Evolutionary conservation across 495 filamentous ascomycete species (phyloP).

Genomic region (Aspergillus cavernicola): DNA sequence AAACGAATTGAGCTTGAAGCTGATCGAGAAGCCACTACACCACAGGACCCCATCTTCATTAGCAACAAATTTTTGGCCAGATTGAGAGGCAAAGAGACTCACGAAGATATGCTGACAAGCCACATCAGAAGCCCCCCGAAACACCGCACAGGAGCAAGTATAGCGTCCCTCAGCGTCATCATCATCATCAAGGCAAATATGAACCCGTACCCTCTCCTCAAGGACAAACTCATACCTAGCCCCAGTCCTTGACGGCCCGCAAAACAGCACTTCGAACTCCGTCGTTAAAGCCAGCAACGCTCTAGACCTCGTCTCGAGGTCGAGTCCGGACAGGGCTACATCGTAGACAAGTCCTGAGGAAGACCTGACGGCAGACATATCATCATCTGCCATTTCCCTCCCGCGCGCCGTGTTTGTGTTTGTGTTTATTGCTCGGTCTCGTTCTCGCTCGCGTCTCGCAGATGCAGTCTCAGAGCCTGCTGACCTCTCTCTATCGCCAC

Average conservation of each 20-base stretch:
- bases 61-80: too few relatives aligned
- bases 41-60: background rate
- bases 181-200: background rate
- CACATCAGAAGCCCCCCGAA: constrained; percentile 25
- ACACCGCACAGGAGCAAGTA: constrained; percentile 40
- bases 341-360: constrained; percentile 44
- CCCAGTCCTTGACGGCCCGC: constrained; percentile 26
- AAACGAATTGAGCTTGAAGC: constrained; percentile 31
- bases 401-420: too few relatives aligned
- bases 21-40: constrained; percentile 45
- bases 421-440: too few relatives aligned
- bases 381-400: constrained; percentile 1
- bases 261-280: constrained; percentile 26
- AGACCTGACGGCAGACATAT: background rate
- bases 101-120: constrained; percentile 49
- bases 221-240: constrained; percentile 36
- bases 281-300: constrained; percentile 36
- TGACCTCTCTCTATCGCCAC: background rate
- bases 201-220: constrained; percentile 31
- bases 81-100: constrained; percentile 13
- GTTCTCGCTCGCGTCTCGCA: too few relatives aligned
- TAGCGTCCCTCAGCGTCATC: constrained; percentile 10
- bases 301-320: constrained; percentile 31
- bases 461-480: too few relatives aligned
- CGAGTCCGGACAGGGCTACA: constrained; percentile 24